Conservation (phyloP, 2,329 filamentous ascomycete genomes). For the Diaporthe eres region DNA sequence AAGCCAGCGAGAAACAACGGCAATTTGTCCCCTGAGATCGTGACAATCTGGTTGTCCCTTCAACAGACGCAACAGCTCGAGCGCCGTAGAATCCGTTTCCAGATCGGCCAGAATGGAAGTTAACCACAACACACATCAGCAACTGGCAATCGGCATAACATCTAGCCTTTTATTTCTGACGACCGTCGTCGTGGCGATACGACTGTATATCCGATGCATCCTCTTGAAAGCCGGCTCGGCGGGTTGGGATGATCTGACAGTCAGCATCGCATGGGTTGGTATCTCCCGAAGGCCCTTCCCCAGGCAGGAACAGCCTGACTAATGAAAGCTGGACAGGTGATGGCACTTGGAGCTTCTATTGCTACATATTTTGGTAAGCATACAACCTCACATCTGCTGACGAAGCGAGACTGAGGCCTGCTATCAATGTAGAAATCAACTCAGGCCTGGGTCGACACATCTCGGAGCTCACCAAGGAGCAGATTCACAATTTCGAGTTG, state of each 20-base stretch:
- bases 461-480: slow-evolving; percentile 4
- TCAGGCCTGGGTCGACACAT: slow-evolving; percentile 31
- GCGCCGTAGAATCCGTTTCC: too few relatives aligned
- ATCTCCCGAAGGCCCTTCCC: not conserved
- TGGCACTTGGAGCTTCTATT: slow-evolving; percentile 26
- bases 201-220: slow-evolving; percentile 33
- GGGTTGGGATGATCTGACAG: slow-evolving; percentile 33
- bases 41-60: too few relatives aligned
- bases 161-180: slow-evolving; percentile 13
- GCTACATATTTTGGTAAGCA: slow-evolving; percentile 32
- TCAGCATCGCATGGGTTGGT: slow-evolving; percentile 33
- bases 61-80: not conserved
- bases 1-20: not conserved
- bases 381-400: not conserved
- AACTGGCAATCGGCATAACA: slow-evolving; percentile 26
- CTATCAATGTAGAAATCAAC: not conserved
- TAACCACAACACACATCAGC: slow-evolving; percentile 24
- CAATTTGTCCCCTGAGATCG: not conserved
- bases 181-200: slow-evolving; percentile 20
- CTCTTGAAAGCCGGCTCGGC: slow-evolving; percentile 26
- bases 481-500: slow-evolving; percentile 5
- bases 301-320: not conserved
- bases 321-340: not conserved
- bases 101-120: slow-evolving; percentile 2
- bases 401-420: not conserved